Evolutionary conservation across 257 asterid species (phyloP), one percentile per base, ranked within the genome.

Genomic region (Solanum ossicruentum): DNA sequence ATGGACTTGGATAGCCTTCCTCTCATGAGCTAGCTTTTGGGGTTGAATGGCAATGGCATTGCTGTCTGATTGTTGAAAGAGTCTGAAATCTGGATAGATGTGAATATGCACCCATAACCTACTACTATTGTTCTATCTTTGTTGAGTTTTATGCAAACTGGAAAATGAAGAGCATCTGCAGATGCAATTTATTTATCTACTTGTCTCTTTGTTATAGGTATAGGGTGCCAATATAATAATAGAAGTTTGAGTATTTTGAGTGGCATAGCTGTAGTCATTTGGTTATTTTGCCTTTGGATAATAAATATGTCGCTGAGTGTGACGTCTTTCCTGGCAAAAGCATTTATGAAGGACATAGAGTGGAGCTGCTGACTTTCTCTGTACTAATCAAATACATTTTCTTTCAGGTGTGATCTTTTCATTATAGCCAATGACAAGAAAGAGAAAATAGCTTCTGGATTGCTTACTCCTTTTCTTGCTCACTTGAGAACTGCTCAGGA

Each of bases 371-470:
- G 83, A 16, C 45, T 26, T 78, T 26, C 66, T 52, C 63, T 67
- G 13, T 20, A 70, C 57, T 82, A 43, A 81, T 83, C 49, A 13
- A 79, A 70, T 75, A 54, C 39, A 71, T 87, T 26, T 9, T 23
- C 5, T 61, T 69, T 86, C 90, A 91, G 93, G 90, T 91, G 93
- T 82, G 98, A 95, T 90, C 91, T 97, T 89, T 88, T 92, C 81
- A 92, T 97, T 60, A 91, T 91, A 85, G 93, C 99, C 51, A 92
- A 92, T 86, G 99, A 89, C 83, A 95, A 94, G 91, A 92, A 93
- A 88, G 99, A 97, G 92, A 97, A 93, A 91, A 89, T 95, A 83
- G 99, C 98, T 65, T 89, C 98, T 6, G 98, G 99, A 85, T 92
- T 97, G 93, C 88, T 97, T 80, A 93, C 89, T 90, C 99, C 99